These are phyloP conservation scores for Alliaria petiolata DNA, from an alignment of 345 rosid species.

Conservation along the genomic window DNA sequence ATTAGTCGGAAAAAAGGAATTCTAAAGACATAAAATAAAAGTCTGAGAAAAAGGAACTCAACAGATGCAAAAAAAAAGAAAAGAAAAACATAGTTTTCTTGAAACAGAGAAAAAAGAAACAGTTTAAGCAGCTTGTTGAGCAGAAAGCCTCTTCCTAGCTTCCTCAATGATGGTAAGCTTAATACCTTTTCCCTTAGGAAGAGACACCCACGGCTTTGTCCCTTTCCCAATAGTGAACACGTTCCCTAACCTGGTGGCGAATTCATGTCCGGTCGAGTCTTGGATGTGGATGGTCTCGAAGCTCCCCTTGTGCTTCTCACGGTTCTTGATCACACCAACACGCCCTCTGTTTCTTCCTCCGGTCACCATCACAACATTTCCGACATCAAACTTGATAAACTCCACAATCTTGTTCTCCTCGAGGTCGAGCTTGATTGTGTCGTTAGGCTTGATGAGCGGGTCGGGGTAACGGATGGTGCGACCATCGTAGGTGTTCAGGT, in stretches of 20 bases:
- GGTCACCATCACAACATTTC: slow-evolving; percentile 63
- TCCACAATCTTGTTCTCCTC: slow-evolving; percentile 42
- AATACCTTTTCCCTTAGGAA: slow-evolving; percentile 90
- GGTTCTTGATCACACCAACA: slow-evolving; percentile 75
- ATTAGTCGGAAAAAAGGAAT: background rate
- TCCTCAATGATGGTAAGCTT: slow-evolving; percentile 82
- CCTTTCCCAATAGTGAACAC: slow-evolving; percentile 81
- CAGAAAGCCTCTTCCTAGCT: slow-evolving; percentile 75
- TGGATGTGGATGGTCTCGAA: slow-evolving; percentile 80
- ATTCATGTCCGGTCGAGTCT: slow-evolving; percentile 72
- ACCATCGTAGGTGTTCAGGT: slow-evolving; percentile 59
- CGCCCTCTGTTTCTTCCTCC: slow-evolving; percentile 72
- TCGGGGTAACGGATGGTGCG: slow-evolving; percentile 65
- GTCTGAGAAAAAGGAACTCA: background rate
- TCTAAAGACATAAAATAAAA: background rate
- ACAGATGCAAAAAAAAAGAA: background rate
- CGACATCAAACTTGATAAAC: slow-evolving; percentile 59
- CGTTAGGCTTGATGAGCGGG: slow-evolving; percentile 58
- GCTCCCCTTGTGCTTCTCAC: slow-evolving; percentile 85
- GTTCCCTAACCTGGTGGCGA: slow-evolving; percentile 76
- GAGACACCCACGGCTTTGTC: slow-evolving; percentile 79
- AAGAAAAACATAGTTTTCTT: background rate
- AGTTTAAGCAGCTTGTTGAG: slow-evolving; percentile 40
- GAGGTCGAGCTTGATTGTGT: slow-evolving; percentile 59
- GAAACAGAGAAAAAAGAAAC: background rate